Conservation (phyloP, 2,329 filamentous ascomycete genomes). For the Eurotiales sp. region DNA sequence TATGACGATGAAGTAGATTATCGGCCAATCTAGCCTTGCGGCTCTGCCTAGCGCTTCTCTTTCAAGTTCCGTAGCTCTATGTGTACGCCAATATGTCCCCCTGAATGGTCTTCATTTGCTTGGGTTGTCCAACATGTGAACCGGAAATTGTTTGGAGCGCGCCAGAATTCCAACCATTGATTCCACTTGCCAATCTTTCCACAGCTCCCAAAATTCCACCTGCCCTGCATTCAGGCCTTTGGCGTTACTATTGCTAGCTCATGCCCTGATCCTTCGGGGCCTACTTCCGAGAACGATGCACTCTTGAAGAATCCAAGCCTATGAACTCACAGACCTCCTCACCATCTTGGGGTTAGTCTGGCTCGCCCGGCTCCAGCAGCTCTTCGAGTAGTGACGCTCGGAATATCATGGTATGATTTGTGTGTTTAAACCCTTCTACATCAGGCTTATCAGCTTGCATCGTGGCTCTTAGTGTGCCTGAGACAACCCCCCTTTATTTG, state of each 20-base stretch:
- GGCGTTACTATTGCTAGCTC: conserved; percentile 3
- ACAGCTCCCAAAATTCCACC: conserved; percentile 4
- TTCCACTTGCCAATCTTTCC: conserved; percentile 4
- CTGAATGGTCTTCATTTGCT: neutral
- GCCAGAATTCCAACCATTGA: conserved; percentile 1
- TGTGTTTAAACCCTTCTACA: neutral
- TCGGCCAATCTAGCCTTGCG: no score
- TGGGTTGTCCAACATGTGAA: conserved; percentile 3
- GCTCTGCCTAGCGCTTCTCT: neutral
- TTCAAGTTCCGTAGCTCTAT: conserved; percentile 3
- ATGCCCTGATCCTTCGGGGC: conserved; percentile 5
- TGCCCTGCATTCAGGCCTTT: conserved; percentile 3
- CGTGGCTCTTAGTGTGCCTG: neutral
- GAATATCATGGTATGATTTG: neutral
- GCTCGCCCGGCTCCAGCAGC: conserved; percentile 1
- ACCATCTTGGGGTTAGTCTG: neutral
- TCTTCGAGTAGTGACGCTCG: conserved; percentile 3
- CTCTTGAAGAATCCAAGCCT: conserved; percentile 1
- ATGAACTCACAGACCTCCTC: conserved; percentile 1
- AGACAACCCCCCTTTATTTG: neutral
- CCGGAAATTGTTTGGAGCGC: neutral
- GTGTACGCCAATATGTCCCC: conserved; percentile 1
- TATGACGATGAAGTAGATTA: no score
- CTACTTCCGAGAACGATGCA: conserved; percentile 2
- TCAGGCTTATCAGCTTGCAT: neutral